A percentile compares a stretch with the other conserved stretches of the same genome.
These are phyloP conservation scores for Xylaria digitata DNA, from an alignment of 2,329 filamentous ascomycete species.

Conservation along the genomic window DNA sequence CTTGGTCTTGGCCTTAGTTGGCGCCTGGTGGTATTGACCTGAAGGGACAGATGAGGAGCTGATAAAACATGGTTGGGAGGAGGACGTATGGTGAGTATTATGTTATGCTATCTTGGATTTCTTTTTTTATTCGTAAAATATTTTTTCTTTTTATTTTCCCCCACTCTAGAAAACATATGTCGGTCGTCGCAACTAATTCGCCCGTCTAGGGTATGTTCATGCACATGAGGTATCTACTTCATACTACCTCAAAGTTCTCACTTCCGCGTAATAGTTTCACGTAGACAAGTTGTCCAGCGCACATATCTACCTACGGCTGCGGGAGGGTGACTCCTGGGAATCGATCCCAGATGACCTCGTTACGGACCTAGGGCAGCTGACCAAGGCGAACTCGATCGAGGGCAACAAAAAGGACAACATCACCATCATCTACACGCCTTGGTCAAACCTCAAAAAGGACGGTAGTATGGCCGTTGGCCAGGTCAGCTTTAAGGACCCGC, in stretches of 20 bases:
- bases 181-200: constrained; percentile 4
- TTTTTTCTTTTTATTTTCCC: not conserved
- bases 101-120: not conserved
- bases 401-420: constrained; percentile 99
- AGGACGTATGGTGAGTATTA: constrained; percentile 85
- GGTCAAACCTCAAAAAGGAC: constrained; percentile 95
- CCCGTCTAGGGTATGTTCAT: constrained; percentile 44
- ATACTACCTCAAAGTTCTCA: constrained; percentile 13
- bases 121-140: not conserved
- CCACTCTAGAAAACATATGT: too few species aligned
- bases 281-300: constrained; percentile 97
- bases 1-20: constrained; percentile 27
- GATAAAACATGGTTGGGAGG: constrained; percentile 92
- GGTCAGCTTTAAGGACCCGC: constrained; percentile 91
- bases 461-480: constrained; percentile 96
- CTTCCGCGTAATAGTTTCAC: constrained; percentile 75
- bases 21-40: constrained; percentile 31
- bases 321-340: constrained; percentile 85
- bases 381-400: constrained; percentile 98
- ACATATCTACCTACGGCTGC: constrained; percentile 92
- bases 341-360: constrained; percentile 78
- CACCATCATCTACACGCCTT: constrained; percentile 96
- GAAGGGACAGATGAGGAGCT: constrained; percentile 84
- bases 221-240: not conserved
- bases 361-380: constrained; percentile 92